Evolutionary conservation across 371 early-diverging fungal species (phyloP).

Genomic region (Mortierella sp.): DNA sequence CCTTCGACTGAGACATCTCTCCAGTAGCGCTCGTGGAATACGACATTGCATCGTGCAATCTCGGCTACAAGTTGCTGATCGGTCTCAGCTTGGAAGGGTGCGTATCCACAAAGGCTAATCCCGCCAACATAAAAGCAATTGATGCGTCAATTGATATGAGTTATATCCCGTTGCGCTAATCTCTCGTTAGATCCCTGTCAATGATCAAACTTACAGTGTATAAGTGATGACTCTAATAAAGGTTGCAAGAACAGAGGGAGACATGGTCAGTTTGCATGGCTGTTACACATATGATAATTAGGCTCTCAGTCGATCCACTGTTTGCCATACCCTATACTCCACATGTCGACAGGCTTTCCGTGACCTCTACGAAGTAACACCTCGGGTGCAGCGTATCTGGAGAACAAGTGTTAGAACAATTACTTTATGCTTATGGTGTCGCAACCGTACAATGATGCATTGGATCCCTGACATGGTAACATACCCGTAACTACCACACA

Average conservation of each 20-base stretch:
- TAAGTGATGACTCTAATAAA: constrained; percentile 71
- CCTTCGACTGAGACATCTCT: constrained; percentile 77
- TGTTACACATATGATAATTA: too few species aligned
- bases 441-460: constrained; percentile 1
- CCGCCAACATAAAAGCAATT: background rate
- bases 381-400: constrained; percentile 80
- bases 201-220: constrained; percentile 63
- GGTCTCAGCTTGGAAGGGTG: constrained; percentile 79
- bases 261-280: too few species aligned
- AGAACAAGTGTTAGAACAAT: background rate
- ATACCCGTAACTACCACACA: constrained; percentile 72
- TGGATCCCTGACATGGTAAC: constrained; percentile 3
- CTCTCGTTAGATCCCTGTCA: background rate
- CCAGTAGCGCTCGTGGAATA: constrained; percentile 86
- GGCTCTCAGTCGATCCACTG: background rate
- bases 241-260: background rate
- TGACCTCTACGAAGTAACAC: constrained; percentile 76
- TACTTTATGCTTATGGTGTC: too few species aligned
- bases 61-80: constrained; percentile 68
- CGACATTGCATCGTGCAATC: constrained; percentile 73
- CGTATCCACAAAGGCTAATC: constrained; percentile 72
- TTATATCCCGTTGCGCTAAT: background rate
- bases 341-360: constrained; percentile 85
- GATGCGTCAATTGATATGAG: background rate
- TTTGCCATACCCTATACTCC: constrained; percentile 68